Percentiles rank a stretch among this genome's conserved stretches.
Conservation (phyloP, 2,329 filamentous ascomycete genomes). For the Aspergillus sojae region DNA sequence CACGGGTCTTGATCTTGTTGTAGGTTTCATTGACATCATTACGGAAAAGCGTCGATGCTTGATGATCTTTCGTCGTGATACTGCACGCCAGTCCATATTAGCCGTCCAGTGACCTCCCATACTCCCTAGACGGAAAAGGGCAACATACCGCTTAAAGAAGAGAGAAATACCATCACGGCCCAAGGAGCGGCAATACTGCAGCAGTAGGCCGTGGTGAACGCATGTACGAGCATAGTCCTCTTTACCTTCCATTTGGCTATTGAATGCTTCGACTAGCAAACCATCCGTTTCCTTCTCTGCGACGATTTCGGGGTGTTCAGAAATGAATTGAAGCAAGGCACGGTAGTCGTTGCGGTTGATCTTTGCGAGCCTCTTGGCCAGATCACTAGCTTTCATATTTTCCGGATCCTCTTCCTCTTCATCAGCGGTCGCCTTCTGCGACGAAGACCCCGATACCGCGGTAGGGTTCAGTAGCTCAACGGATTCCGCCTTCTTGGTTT, state of each 20-base stretch:
- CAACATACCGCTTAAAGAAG: constrained; percentile 81
- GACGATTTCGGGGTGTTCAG: constrained; percentile 75
- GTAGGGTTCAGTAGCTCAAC: constrained; percentile 78
- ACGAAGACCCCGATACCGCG: constrained; percentile 39
- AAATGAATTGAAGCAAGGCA: constrained; percentile 73
- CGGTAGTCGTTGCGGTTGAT: constrained; percentile 77
- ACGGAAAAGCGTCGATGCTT: constrained; percentile 86
- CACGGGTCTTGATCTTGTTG: constrained; percentile 74
- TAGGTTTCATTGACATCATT: constrained; percentile 93
- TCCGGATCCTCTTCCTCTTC: constrained; percentile 65
- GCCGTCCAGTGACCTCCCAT: not conserved
- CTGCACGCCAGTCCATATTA: constrained; percentile 31
- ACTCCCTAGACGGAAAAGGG: not conserved
- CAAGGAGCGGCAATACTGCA: constrained; percentile 92
- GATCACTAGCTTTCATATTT: constrained; percentile 72
- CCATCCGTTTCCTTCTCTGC: constrained; percentile 87
- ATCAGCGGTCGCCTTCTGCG: constrained; percentile 50
- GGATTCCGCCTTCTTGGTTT: constrained; percentile 43
- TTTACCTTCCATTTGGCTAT: constrained; percentile 75
- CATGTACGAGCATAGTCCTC: constrained; percentile 79
- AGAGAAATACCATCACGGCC: constrained; percentile 84
- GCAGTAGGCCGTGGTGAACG: constrained; percentile 87
- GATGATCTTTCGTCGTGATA: constrained; percentile 84
- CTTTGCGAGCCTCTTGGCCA: constrained; percentile 78
- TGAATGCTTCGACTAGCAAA: constrained; percentile 87